Base-by-base conservation (phyloP, 306 rosid species). In the Sicyos baderoa region DNA sequence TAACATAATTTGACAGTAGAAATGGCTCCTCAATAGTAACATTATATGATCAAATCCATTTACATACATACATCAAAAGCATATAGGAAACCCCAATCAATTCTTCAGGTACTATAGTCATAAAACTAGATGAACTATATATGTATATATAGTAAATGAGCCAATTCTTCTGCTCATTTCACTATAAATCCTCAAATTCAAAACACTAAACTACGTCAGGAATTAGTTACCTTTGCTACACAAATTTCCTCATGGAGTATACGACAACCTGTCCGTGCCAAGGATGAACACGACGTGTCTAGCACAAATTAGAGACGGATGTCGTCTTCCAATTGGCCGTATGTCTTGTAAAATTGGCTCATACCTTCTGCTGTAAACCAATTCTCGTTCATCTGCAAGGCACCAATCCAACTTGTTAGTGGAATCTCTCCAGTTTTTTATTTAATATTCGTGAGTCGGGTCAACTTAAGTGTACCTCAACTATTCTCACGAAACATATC, bases 301-400 rank as follows among this genome's bases (percentile, higher is more conserved):
- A 58, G 29, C 65, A 27, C 72, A 27, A 61, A 71, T 75, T 75
- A 68, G 42, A 44, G 53, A 44, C 53, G 6, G 55, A 74, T 53
- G 25, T 79, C 70, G 11, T 51, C 53, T 32, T 72, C 79, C 37
- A 55, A 17, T 15, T 78, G 54, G 48, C 52, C 54, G 42, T 83
- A 76, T 60, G 54, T 51, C 76, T 81, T 65, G 70, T 72, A 70
- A 72, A 90, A 90, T 52, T 68, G 72, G 48, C 81, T 84, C 60
- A 87, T 74, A 48, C 72, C 79, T 52, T 84, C 80, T 0, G 37
- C 51, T 12, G 78, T 76, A 84, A 90, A 90, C 96, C 95, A 90
- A 68, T 78, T 75, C 52, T 79, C 71, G 58, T 73, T 80, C 95
- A 90, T 87, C 96, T 90, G 91, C 88, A 86, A 19, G 56, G 72